Conservation (phyloP, 2,329 filamentous ascomycete species). For the Neonectria magnoliae region DNA sequence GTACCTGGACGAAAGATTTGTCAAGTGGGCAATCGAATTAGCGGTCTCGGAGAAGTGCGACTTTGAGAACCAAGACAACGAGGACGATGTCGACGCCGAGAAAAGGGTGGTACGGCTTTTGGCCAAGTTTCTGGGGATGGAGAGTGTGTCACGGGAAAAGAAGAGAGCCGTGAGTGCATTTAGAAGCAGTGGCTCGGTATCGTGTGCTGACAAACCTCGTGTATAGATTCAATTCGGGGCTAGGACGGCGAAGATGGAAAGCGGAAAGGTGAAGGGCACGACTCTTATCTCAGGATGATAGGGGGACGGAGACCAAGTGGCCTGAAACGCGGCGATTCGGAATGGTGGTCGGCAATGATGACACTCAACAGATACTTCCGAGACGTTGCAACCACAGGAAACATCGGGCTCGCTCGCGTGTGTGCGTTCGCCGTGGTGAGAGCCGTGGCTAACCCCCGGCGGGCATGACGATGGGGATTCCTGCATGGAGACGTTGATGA, state of each 20-base stretch:
- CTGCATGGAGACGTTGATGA: conserved; percentile 54
- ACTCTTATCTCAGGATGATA: conserved; percentile 57
- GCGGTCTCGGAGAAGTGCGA: conserved; percentile 90
- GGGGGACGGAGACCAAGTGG: conserved; percentile 22
- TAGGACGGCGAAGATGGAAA: conserved; percentile 85
- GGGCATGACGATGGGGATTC: conserved; percentile 32
- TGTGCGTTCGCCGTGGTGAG: conserved; percentile 59
- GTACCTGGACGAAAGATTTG: conserved; percentile 86
- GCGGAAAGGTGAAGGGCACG: conserved; percentile 74
- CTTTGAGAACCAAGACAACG: conserved; percentile 66
- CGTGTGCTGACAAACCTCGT: conserved; percentile 25
- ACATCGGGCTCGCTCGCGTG: conserved; percentile 32
- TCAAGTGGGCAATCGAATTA: conserved; percentile 79
- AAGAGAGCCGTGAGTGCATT: conserved; percentile 79
- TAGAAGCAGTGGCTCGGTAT: not conserved
- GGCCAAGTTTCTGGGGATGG: conserved; percentile 78
- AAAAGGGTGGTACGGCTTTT: conserved; percentile 85
- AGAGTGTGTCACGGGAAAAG: conserved; percentile 80
- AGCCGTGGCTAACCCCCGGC: conserved; percentile 54
- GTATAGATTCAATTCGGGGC: conserved; percentile 84
- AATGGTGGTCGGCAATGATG: conserved; percentile 66
- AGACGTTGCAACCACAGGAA: conserved; percentile 54
- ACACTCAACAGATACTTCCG: conserved; percentile 78
- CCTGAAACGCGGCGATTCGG: not conserved
- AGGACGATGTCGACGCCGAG: conserved; percentile 70